Conservation (phyloP, 257 asterid species). For the Solanum ahanhuiri region DNA sequence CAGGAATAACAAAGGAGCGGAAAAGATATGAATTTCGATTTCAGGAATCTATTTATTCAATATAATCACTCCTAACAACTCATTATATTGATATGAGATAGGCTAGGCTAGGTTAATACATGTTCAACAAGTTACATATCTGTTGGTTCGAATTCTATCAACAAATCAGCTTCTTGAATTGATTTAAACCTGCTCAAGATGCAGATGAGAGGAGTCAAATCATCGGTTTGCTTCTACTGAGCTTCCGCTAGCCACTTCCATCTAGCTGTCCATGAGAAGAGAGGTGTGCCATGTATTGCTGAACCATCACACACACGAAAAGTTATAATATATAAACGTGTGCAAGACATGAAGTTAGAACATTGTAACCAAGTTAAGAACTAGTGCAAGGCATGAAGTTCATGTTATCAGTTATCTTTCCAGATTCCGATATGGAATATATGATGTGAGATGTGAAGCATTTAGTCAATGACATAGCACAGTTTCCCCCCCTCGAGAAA, state of each 20-base stretch:
- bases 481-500: background rate
- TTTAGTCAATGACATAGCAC: background rate
- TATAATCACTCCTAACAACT: background rate
- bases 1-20: background rate
- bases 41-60: background rate
- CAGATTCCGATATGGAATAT: background rate
- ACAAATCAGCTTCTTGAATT: background rate
- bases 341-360: background rate
- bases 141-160: background rate
- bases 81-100: background rate
- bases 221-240: background rate
- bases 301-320: background rate
- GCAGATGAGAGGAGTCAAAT: background rate
- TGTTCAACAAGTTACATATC: background rate
- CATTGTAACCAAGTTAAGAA: too few species aligned
- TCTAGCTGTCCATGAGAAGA: slow-evolving; percentile 75
- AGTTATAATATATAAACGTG: background rate
- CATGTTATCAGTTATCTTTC: background rate
- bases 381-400: background rate
- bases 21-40: background rate
- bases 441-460: too few species aligned
- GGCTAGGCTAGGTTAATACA: background rate
- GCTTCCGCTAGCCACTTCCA: slow-evolving; percentile 57
- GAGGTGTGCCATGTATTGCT: slow-evolving; percentile 91
- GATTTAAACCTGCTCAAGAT: background rate